Evolutionary conservation across 2,329 filamentous ascomycete species (phyloP).

Genomic region (Alternaria conjuncta): DNA sequence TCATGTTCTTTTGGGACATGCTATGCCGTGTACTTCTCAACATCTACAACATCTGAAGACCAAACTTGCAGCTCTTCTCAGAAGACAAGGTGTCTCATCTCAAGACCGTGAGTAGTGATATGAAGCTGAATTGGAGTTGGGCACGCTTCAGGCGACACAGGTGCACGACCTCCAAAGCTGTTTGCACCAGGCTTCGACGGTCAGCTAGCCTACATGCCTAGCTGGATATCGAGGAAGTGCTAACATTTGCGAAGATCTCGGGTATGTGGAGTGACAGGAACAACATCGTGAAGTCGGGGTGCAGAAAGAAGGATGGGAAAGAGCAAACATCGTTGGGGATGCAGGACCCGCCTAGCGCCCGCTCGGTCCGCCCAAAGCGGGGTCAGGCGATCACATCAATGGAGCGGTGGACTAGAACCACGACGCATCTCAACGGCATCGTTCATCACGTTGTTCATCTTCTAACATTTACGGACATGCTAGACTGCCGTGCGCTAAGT

Average conservation of each 20-base stretch:
- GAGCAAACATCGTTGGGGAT: conserved; percentile 1
- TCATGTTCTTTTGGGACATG: neutral
- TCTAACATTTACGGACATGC: neutral
- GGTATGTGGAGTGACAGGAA: neutral
- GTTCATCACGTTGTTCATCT: neutral
- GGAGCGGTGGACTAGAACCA: neutral
- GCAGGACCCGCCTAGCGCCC: neutral
- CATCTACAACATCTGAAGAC: neutral
- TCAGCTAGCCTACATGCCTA: neutral
- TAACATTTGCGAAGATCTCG: neutral
- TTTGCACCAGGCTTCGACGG: neutral
- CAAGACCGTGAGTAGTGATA: neutral
- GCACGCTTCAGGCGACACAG: neutral
- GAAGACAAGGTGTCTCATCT: neutral
- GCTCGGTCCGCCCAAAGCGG: neutral
- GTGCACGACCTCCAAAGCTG: neutral
- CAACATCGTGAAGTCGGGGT: neutral
- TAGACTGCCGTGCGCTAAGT: neutral
- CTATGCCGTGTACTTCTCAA: neutral
- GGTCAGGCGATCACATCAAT: neutral
- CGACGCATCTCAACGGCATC: neutral
- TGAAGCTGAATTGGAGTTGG: neutral
- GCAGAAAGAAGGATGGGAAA: neutral
- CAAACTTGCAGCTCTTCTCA: neutral
- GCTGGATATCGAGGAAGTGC: neutral